Evolutionary conservation across 1,284 basidiomycete species (phyloP).

Genomic region (Athelia sp.): DNA sequence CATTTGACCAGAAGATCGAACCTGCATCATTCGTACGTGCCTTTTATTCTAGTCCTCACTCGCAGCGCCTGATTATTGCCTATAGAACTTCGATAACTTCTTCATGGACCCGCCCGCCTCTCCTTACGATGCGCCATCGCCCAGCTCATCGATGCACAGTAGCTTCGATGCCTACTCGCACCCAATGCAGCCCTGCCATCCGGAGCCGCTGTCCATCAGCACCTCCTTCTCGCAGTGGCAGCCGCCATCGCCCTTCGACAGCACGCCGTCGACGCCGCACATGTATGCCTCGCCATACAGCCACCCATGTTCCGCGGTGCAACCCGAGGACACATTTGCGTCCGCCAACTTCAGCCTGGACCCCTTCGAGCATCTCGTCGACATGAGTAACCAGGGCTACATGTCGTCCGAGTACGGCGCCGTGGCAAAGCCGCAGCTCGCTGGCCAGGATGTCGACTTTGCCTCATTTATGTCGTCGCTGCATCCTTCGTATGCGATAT

Average conservation of each 20-base stretch:
- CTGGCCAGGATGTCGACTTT: conserved; percentile 18
- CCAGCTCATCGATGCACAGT: background rate
- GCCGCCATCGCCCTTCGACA: background rate
- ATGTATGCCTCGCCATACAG: background rate
- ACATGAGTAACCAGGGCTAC: background rate
- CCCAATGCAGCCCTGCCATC: background rate
- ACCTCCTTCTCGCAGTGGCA: conserved; percentile 1
- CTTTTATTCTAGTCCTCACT: background rate
- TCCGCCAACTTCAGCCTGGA: background rate
- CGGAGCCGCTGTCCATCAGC: background rate
- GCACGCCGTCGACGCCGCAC: background rate
- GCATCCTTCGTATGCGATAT: background rate
- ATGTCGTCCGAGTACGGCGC: background rate
- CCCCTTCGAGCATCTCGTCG: background rate
- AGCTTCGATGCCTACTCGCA: background rate
- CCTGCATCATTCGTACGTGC: conserved; percentile 36
- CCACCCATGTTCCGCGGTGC: background rate
- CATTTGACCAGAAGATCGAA: conserved; percentile 26
- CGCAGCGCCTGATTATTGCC: background rate
- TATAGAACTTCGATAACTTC: background rate
- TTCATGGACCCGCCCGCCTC: background rate
- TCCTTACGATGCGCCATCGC: background rate
- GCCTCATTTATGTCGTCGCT: conserved; percentile 26
- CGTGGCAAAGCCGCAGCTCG: conserved; percentile 11
- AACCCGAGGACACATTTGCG: background rate